phyloP scores from a whole-genome alignment of 78 protist genomes.

The Speleostelium caveatum region DNA sequence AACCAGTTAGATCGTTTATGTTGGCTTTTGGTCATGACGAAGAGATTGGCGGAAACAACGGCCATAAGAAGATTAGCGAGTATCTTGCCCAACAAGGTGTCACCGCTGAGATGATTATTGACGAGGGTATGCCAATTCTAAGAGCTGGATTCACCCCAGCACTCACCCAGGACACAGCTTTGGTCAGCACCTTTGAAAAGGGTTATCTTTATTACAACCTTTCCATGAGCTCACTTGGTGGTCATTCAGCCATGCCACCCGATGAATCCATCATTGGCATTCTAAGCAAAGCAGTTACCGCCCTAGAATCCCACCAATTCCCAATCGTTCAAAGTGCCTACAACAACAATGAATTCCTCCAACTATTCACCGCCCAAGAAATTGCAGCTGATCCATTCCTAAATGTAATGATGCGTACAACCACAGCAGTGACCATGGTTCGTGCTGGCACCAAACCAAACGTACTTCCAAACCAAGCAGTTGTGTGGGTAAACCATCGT shows the following conservation, averaged over 20 bases:
- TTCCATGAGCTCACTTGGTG: too few species aligned
- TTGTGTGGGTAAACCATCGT: constrained; percentile 66
- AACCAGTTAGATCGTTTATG: constrained; percentile 31
- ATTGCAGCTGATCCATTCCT: constrained; percentile 7
- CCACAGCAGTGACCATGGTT: constrained; percentile 36
- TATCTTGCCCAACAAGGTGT: neutral
- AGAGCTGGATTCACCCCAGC: constrained; percentile 5
- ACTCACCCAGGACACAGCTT: too few species aligned
- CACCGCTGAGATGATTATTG: constrained; percentile 13
- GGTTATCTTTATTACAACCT: too few species aligned
- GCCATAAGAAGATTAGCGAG: constrained; percentile 11
- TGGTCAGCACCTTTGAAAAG: too few species aligned
- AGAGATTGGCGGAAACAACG: constrained; percentile 34
- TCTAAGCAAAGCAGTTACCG: constrained; percentile 1
- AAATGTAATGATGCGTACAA: constrained; percentile 2
- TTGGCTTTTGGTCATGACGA: constrained; percentile 65
- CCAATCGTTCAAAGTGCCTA: neutral
- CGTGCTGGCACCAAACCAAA: constrained; percentile 52
- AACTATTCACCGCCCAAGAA: neutral
- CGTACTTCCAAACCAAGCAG: neutral
- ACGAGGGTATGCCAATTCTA: constrained; percentile 46
- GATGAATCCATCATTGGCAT: constrained; percentile 47
- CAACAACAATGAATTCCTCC: neutral
- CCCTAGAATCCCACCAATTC: constrained; percentile 24
- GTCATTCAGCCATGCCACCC: too few species aligned